Conservation (phyloP, 2,329 filamentous ascomycete species). For the Fusarium sp. region DNA sequence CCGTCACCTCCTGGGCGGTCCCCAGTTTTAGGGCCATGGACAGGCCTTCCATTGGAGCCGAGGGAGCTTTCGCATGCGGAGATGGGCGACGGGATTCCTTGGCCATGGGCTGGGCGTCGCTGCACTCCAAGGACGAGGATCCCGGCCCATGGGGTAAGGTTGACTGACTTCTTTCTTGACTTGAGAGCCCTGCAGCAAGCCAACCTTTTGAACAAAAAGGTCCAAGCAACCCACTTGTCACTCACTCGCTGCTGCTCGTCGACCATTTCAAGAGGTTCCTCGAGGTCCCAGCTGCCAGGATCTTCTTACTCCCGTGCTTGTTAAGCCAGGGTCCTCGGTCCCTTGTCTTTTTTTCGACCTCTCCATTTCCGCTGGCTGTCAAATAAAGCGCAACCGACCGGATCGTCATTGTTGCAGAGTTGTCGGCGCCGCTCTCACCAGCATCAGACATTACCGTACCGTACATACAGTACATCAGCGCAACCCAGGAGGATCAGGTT, state of each 20-base stretch:
- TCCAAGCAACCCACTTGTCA: constrained; percentile 4
- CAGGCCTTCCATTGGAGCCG: not conserved
- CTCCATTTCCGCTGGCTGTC: not conserved
- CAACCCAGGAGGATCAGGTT: not conserved
- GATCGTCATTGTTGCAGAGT: constrained; percentile 3
- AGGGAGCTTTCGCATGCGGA: constrained; percentile 21
- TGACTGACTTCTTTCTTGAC: not conserved
- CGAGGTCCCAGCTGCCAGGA: not conserved
- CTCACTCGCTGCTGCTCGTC: not conserved
- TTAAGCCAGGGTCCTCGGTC: not conserved
- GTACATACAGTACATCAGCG: not conserved
- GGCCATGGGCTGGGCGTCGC: not conserved
- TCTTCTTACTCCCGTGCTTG: not conserved
- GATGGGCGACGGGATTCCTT: constrained; percentile 21
- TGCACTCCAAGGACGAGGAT: constrained; percentile 7
- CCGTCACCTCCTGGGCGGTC: not conserved
- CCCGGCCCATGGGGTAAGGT: constrained; percentile 9
- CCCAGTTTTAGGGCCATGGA: not conserved
- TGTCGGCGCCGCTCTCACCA: not conserved
- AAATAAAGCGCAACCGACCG: constrained; percentile 32
- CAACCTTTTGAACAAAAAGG: constrained; percentile 5
- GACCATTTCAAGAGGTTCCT: not conserved
- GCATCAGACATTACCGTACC: not conserved
- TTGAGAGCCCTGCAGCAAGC: constrained; percentile 1
- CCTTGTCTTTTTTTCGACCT: constrained; percentile 12